Evolutionary conservation across 1,284 basidiomycete species (phyloP), one percentile per base, ranked within the genome.

Genomic region (Neonothopanus nambi): DNA sequence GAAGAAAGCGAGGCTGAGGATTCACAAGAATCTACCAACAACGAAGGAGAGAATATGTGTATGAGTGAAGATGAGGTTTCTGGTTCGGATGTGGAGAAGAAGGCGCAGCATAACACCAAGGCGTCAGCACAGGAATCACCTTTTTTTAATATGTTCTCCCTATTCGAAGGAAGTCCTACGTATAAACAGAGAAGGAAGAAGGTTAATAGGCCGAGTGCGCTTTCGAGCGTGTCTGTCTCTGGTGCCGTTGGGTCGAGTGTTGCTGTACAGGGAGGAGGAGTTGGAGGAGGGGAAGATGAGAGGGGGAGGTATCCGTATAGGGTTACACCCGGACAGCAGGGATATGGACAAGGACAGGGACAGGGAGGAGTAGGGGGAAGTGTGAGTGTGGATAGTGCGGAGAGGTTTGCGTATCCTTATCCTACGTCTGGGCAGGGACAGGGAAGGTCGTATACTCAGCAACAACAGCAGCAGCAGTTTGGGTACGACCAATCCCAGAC

Each of bases 171-270:
- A 7, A 87, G 83, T 57, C 87, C 90, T 2, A 82, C 82, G 6
- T 95, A 95, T 76, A 95, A 95, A 70, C 87, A 89, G 62, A 79
- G 92, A n/a, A 79, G 90, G 57, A 91, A 91, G 76, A 89, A 89
- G 69, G 77, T 78, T 24, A 67, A 70, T 63, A 61, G 56, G 42
- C 61, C 51, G 55, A 64, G 36, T 49, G 63, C 52, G 48, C 58
- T 63, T 23, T 61, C 51, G 11, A n/a, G n/a, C n/a, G n/a, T n/a
- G n/a, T n/a, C n/a, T n/a, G n/a, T n/a, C n/a, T 40, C 52, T 33
- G 55, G 43, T n/a, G 47, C 48, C n/a, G 48, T 48, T 17, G 59
- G 60, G 37, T 61, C 36, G 52, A 58, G 54, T 55, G 59, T 39
- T 60, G 61, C 55, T 58, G 63, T 57, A 63, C 5, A 56, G 54